These are phyloP conservation scores for Leishmania guyanensis DNA, from an alignment of 208 protist genomes.

Conservation along the genomic window DNA sequence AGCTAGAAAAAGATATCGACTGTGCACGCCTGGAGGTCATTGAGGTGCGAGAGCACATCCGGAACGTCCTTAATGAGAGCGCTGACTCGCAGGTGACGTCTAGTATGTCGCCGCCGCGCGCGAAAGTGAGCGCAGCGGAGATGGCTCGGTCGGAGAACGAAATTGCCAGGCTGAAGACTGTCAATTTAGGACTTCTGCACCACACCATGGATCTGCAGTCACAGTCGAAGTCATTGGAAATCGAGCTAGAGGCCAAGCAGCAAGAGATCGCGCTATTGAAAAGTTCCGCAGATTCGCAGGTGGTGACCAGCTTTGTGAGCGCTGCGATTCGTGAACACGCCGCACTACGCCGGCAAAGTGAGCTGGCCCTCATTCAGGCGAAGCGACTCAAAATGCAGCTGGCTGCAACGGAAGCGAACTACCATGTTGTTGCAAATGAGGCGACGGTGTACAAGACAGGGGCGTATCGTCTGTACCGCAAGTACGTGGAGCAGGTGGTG, in stretches of 20 bases:
- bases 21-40: conserved; percentile 55
- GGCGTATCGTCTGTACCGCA: conserved; percentile 83
- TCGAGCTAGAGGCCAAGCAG: conserved; percentile 63
- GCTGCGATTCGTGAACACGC: conserved; percentile 85
- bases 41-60: conserved; percentile 48
- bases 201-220: conserved; percentile 78
- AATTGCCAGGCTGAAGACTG: conserved; percentile 83
- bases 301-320: conserved; percentile 82
- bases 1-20: conserved; percentile 78
- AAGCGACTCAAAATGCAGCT: conserved; percentile 78
- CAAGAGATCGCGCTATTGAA: conserved; percentile 83
- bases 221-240: conserved; percentile 57
- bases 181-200: conserved; percentile 86
- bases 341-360: conserved; percentile 73
- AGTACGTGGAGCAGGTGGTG: conserved; percentile 78
- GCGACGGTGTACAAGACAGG: conserved; percentile 81
- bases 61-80: conserved; percentile 32
- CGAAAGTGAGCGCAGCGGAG: conserved; percentile 21
- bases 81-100: conserved; percentile 8
- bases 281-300: conserved; percentile 53
- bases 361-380: conserved; percentile 75
- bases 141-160: conserved; percentile 55
- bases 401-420: conserved; percentile 84
- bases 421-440: conserved; percentile 86
- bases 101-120: background rate